Conservation (phyloP, 1,284 basidiomycete genomes). For the Ustilago hordei region DNA sequence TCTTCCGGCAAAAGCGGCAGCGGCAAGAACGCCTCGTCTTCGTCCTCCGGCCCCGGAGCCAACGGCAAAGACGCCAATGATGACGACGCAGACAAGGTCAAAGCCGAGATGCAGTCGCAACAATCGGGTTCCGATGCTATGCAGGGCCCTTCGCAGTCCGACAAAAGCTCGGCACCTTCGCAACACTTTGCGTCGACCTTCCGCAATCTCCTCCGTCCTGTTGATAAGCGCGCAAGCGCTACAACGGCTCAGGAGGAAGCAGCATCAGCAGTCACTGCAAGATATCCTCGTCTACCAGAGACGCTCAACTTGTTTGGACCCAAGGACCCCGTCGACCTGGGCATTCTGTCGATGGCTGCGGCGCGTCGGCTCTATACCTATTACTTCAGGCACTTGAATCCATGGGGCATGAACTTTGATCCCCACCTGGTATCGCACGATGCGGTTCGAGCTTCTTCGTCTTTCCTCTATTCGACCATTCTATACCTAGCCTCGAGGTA, state of each 20-base stretch:
- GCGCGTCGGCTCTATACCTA: conserved; percentile 40
- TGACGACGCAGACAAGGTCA: background rate
- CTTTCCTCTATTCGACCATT: conserved; percentile 47
- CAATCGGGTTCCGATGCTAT: background rate
- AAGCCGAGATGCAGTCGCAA: conserved; percentile 1
- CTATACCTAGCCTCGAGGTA: conserved; percentile 47
- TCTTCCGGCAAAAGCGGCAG: conserved; percentile 4
- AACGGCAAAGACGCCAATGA: background rate
- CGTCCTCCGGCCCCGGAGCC: background rate
- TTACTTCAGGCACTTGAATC: conserved; percentile 48
- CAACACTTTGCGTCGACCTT: conserved; percentile 47
- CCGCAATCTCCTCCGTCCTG: conserved; percentile 43
- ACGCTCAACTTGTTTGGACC: conserved; percentile 36
- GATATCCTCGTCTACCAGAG: conserved; percentile 39
- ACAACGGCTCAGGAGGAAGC: conserved; percentile 27
- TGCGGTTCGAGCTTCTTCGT: conserved; percentile 38
- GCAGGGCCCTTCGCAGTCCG: conserved; percentile 6
- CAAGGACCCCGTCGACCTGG: conserved; percentile 42
- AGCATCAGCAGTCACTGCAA: conserved; percentile 29
- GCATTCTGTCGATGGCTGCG: conserved; percentile 39
- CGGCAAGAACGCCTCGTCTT: conserved; percentile 16
- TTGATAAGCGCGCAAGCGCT: conserved; percentile 36
- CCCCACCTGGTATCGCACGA: conserved; percentile 43
- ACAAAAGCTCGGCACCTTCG: conserved; percentile 17
- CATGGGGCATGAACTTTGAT: conserved; percentile 53